Percentiles rank a stretch among this genome's conserved stretches.
Conservation (phyloP, 23 red algal genomes). For the Gracilaria gracilis region DNA sequence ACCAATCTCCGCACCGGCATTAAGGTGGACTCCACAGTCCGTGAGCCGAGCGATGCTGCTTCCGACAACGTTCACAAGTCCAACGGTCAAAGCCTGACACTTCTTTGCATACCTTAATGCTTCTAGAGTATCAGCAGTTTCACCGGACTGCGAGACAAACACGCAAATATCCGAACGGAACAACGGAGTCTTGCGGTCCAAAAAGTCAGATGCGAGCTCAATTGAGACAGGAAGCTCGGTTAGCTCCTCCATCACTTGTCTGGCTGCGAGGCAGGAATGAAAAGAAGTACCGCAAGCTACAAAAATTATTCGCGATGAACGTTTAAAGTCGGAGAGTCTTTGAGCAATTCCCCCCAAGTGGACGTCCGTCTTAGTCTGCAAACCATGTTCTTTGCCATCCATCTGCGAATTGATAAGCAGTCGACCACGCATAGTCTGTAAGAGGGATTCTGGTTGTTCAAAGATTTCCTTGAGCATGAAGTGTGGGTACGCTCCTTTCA, state of each 20-base stretch:
- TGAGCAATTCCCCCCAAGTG: slow-evolving; percentile 86
- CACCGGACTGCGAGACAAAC: slow-evolving; percentile 95
- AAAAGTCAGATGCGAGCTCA: slow-evolving; percentile 96
- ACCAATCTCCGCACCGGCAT: slow-evolving; percentile 96
- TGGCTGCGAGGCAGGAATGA: slow-evolving; percentile 89
- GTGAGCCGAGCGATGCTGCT: slow-evolving; percentile 92
- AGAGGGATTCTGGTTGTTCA: slow-evolving; percentile 93
- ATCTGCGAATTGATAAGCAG: slow-evolving; percentile 31
- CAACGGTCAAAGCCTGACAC: slow-evolving; percentile 88
- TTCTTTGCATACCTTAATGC: slow-evolving; percentile 86
- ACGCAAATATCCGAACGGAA: slow-evolving; percentile 93
- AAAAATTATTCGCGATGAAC: slow-evolving; percentile 93
- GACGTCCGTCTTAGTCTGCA: slow-evolving; percentile 48
- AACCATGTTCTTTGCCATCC: neutral
- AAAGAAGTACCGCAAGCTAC: slow-evolving; percentile 97
- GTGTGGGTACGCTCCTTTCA: slow-evolving; percentile 91
- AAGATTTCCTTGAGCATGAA: slow-evolving; percentile 99
- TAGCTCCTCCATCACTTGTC: slow-evolving; percentile 94
- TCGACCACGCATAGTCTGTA: slow-evolving; percentile 93
- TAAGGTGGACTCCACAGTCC: slow-evolving; percentile 96
- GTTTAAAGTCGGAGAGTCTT: slow-evolving; percentile 82
- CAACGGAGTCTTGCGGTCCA: slow-evolving; percentile 86
- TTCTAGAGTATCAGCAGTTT: slow-evolving; percentile 97
- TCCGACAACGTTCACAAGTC: slow-evolving; percentile 95
- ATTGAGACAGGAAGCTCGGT: slow-evolving; percentile 94